Percentiles rank a stretch among this genome's conserved stretches.
Conservation (phyloP, 2,329 filamentous ascomycete genomes). For the Decorospora gaudefroyi region DNA sequence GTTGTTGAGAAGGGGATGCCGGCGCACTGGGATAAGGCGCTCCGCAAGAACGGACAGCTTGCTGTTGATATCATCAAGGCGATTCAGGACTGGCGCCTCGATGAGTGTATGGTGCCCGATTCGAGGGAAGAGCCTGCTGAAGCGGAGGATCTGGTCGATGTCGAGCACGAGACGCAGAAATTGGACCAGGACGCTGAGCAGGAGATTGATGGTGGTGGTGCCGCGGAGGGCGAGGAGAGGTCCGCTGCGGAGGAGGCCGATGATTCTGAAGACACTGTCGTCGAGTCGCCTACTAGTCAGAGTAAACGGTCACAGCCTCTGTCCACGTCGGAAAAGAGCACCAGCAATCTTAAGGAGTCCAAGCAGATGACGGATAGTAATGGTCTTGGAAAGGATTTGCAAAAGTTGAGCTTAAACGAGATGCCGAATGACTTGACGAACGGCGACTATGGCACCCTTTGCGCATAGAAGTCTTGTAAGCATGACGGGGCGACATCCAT, state of each 20-base stretch:
- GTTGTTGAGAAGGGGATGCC: constrained; percentile 57
- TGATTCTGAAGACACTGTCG: constrained; percentile 32
- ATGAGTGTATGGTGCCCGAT: constrained; percentile 56
- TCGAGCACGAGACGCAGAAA: constrained; percentile 45
- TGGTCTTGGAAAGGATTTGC: constrained; percentile 29
- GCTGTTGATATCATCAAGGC: constrained; percentile 60
- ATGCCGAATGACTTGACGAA: constrained; percentile 39
- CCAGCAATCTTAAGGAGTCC: constrained; percentile 1
- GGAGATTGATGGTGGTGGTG: constrained; percentile 32
- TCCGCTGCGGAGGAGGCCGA: constrained; percentile 22
- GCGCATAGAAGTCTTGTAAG: not conserved
- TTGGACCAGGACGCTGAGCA: constrained; percentile 40
- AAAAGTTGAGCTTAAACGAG: constrained; percentile 34
- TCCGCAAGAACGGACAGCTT: constrained; percentile 59
- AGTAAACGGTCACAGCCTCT: constrained; percentile 5
- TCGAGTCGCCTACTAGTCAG: constrained; percentile 27
- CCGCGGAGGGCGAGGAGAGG: constrained; percentile 40
- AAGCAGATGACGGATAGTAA: constrained; percentile 18
- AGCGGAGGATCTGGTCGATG: constrained; percentile 43
- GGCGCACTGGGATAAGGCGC: constrained; percentile 59
- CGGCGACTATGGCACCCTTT: constrained; percentile 38
- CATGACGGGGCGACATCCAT: not conserved
- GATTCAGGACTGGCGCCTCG: constrained; percentile 60
- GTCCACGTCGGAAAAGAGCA: too few species aligned
- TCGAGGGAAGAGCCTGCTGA: constrained; percentile 52